Base-by-base conservation (phyloP, 345 rosid genomes). In the Pugionium dolabratum region DNA sequence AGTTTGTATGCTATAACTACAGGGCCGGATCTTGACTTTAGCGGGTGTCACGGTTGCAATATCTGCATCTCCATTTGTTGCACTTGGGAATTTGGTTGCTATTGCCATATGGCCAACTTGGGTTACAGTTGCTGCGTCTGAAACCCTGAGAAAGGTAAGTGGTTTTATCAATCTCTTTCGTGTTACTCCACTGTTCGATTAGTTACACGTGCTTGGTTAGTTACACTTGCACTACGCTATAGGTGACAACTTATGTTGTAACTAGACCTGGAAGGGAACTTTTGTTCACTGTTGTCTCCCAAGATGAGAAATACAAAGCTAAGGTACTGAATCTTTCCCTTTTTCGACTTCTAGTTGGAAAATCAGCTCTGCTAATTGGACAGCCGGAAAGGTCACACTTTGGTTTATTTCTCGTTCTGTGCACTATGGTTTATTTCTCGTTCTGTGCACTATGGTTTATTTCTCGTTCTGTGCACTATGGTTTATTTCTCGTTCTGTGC, bases 281-380 rank as follows among this genome's bases (percentile, higher is more conserved):
- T 53, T 76, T 89, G 50, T 92, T 92, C 75, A 92, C 97, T 3
- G 91, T 92, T 59, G 95, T 89, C 61, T 86, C 97, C 4, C 85
- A 81, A 74, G 98, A 92, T 34, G 98, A 92, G 83, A 92, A 92
- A 78, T 92, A 89, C 79, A 89, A 89, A 80, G 98, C 96, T 66
- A 89, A 92, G 86, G 96, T 86, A 48, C 36, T 78, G 66, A 64
- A 44, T 31, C 34, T 41, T 59, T 67, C 36, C 4, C 7, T 1
- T 10, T 28, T 48, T 8, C 11, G 39, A 56, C 30, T 30, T 10
- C 25, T 42, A 29, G 37, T 6, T n/a, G 7, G 10, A 58, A 62
- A 6, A 18, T 29, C 42, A 56, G 26, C 40, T 63, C 46, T 54
- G 18, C 39, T 25, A 11, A 64, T 8, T 27, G 26, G 18, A 18